Percentiles rank a stretch among this genome's conserved stretches.
Conservation (phyloP, 352 stramenopile genomes). For the Globisporangium nunn region DNA sequence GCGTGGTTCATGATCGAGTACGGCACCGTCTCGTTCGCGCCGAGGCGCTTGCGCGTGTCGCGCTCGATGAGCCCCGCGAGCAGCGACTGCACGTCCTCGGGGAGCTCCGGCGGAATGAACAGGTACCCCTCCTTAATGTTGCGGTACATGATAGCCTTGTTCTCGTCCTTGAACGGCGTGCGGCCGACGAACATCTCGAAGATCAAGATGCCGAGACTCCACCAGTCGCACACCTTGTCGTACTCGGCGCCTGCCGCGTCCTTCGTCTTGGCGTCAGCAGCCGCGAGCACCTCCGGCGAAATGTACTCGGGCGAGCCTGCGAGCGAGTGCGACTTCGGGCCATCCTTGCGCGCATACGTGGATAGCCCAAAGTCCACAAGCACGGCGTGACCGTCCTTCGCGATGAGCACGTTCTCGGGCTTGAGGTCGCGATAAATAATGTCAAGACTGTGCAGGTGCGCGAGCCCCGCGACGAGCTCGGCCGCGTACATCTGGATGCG, state of each 20-base stretch:
- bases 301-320: slow-evolving; percentile 89
- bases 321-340: slow-evolving; percentile 59
- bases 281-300: slow-evolving; percentile 84
- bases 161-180: slow-evolving; percentile 91
- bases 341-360: slow-evolving; percentile 53
- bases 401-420: slow-evolving; percentile 84
- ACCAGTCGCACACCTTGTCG: slow-evolving; percentile 85
- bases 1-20: slow-evolving; percentile 87
- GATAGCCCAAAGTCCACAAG: slow-evolving; percentile 90
- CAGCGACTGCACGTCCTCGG: slow-evolving; percentile 67
- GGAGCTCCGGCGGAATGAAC: slow-evolving; percentile 70
- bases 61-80: slow-evolving; percentile 72
- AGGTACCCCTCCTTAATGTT: slow-evolving; percentile 85
- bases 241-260: slow-evolving; percentile 37
- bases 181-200: slow-evolving; percentile 89
- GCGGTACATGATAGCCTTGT: slow-evolving; percentile 89
- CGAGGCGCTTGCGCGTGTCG: slow-evolving; percentile 66
- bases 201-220: slow-evolving; percentile 86
- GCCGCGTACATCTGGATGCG: slow-evolving; percentile 84
- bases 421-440: slow-evolving; percentile 89
- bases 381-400: slow-evolving; percentile 85
- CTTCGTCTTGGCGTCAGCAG: slow-evolving; percentile 35
- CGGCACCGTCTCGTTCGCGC: slow-evolving; percentile 64
- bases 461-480: slow-evolving; percentile 70
- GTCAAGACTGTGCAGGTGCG: slow-evolving; percentile 86